phyloP scores from a whole-genome alignment of 352 stramenopile species.

The Pythium folliculosum region DNA sequence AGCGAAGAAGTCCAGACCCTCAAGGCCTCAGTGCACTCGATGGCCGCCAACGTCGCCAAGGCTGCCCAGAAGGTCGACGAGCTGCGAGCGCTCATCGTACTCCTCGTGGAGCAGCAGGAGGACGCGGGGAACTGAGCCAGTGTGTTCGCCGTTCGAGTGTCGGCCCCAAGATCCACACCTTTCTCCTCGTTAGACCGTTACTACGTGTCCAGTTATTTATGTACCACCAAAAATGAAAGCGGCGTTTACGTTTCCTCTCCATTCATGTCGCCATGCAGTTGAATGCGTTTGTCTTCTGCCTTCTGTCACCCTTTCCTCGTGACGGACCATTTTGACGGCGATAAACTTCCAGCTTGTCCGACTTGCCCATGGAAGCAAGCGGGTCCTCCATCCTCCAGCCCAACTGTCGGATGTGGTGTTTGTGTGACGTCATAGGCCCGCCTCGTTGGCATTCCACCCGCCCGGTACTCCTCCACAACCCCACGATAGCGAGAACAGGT shows the following conservation, averaged over 20 bases:
- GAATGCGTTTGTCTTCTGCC: no score
- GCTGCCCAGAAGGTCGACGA: slow-evolving; percentile 48
- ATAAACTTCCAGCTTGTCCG: no score
- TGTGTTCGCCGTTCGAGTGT: no score
- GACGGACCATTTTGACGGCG: no score
- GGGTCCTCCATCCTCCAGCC: neutral
- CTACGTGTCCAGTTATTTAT: neutral
- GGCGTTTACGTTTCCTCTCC: no score
- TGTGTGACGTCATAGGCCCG: neutral
- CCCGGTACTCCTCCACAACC: neutral
- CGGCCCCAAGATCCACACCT: neutral
- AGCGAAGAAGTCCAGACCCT: slow-evolving; percentile 43
- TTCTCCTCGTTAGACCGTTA: neutral
- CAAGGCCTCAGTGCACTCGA: slow-evolving; percentile 29
- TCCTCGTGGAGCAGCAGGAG: slow-evolving; percentile 32
- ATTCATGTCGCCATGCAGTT: no score
- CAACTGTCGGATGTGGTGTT: neutral
- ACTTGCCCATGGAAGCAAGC: neutral
- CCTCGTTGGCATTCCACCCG: neutral
- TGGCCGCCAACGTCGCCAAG: slow-evolving; percentile 42
- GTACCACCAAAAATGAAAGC: neutral
- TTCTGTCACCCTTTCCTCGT: no score
- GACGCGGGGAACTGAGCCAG: neutral
- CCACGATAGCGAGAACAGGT: no score
- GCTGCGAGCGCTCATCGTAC: slow-evolving; percentile 44